phyloP scores from a whole-genome alignment of 2,329 filamentous ascomycete genomes.

The Capronia epimyces region DNA sequence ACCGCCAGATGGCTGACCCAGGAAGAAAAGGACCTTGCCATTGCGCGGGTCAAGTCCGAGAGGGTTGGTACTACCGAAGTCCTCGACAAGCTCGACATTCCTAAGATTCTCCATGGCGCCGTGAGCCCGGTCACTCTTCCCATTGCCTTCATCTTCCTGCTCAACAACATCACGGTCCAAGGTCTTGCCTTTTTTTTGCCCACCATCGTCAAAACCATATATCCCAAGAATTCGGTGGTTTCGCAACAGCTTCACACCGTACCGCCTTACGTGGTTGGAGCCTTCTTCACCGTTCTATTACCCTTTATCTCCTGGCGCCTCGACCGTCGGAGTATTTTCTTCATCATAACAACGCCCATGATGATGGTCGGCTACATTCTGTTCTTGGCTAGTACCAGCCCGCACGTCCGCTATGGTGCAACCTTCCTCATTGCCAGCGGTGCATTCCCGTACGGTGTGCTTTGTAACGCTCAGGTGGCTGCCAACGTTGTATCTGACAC shows the following conservation, averaged over 20 bases:
- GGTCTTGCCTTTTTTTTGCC: slow-evolving; percentile 65
- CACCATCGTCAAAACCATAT: slow-evolving; percentile 65
- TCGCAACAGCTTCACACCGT: slow-evolving; percentile 65
- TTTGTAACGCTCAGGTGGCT: slow-evolving; percentile 62
- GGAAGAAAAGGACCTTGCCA: slow-evolving; percentile 62
- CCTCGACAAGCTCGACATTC: slow-evolving; percentile 57
- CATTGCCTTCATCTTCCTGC: slow-evolving; percentile 55
- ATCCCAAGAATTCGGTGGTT: slow-evolving; percentile 53
- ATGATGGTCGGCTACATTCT: slow-evolving; percentile 66
- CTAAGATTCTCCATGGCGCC: slow-evolving; percentile 58
- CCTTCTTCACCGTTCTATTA: slow-evolving; percentile 58
- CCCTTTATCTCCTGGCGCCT: slow-evolving; percentile 58
- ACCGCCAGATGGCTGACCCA: slow-evolving; percentile 61
- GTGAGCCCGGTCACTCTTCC: slow-evolving; percentile 57
- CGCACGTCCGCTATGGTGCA: slow-evolving; percentile 59
- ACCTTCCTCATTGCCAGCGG: slow-evolving; percentile 64
- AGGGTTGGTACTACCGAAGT: slow-evolving; percentile 58
- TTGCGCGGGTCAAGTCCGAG: slow-evolving; percentile 64
- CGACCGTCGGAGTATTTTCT: slow-evolving; percentile 57
- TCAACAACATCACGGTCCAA: slow-evolving; percentile 66
- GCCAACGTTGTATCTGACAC: slow-evolving; percentile 69
- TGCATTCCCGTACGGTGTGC: slow-evolving; percentile 58
- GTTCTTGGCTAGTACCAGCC: slow-evolving; percentile 55
- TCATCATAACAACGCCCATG: slow-evolving; percentile 55
- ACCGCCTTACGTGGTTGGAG: slow-evolving; percentile 64